phyloP scores from a whole-genome alignment of 768 basidiomycete genomes.

The Hydnum rufescens region DNA sequence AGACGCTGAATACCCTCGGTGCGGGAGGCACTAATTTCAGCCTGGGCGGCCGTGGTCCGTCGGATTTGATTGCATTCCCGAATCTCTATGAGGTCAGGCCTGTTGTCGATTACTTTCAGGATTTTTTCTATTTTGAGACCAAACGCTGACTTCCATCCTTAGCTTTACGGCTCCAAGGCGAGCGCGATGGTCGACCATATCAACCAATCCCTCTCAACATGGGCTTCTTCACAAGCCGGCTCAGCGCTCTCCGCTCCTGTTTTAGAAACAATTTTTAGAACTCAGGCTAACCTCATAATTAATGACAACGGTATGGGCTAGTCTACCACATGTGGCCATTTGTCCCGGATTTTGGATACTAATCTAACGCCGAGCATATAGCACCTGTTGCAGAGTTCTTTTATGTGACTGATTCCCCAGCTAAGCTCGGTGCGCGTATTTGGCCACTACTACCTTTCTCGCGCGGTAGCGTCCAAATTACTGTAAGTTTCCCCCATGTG shows the following conservation, averaged over 20 bases:
- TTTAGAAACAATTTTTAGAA: slow-evolving; percentile 24
- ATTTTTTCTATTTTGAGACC: slow-evolving; percentile 10
- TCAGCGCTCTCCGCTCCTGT: slow-evolving; percentile 24
- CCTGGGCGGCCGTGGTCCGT: slow-evolving; percentile 23
- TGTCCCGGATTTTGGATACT: background rate
- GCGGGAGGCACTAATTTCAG: background rate
- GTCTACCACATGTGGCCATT: background rate
- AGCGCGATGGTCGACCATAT: slow-evolving; percentile 17
- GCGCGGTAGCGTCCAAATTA: slow-evolving; percentile 30
- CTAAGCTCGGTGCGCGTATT: slow-evolving; percentile 28
- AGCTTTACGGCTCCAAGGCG: slow-evolving; percentile 6
- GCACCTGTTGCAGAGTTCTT: slow-evolving; percentile 1
- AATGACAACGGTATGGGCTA: slow-evolving; percentile 12
- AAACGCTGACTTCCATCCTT: background rate
- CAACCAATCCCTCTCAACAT: slow-evolving; percentile 20
- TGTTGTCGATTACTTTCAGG: background rate
- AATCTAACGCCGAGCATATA: background rate
- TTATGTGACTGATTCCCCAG: background rate
- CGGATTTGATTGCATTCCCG: slow-evolving; percentile 31
- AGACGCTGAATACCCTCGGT: background rate
- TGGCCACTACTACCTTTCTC: slow-evolving; percentile 39
- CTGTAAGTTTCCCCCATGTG: slow-evolving; percentile 15
- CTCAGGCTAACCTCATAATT: slow-evolving; percentile 30
- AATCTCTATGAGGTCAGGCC: slow-evolving; percentile 29
- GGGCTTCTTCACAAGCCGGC: slow-evolving; percentile 27